Evolutionary conservation across 2,329 filamentous ascomycete genomes (phyloP), one percentile per base, ranked within the genome.

Genomic region (Daldinia sp.): DNA sequence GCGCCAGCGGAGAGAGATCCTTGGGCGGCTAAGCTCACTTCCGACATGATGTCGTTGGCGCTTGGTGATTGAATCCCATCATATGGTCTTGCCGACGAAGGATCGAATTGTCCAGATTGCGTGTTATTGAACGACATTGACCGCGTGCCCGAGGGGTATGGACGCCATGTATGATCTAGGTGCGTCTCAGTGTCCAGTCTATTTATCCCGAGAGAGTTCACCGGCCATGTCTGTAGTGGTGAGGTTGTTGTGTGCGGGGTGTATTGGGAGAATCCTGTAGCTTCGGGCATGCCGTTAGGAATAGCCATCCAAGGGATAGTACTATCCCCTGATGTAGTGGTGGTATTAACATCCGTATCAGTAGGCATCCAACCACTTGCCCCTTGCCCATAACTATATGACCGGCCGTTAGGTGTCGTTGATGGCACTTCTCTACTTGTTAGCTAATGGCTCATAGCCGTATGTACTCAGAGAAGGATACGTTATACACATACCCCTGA

Each of bases 61-160:
- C 62, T 72, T 23, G 70, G 41, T n/a, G 82, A 74, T 3, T 81
- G 78, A 61, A 81, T 83, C 66, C 84, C 80, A 44, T 84, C 84
- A 63, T 83, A 86, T 7, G 79, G 70, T n/a, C 79, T 76, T 41
- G 72, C 66, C 39, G 79, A 75, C 51, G 81, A 73, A 20, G 83
- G 75, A n/a, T 81, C 75, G 64, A 83, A 86, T 26, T 81, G 80
- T 0, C 75, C 68, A 18, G 80, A 74, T 23, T 79, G 77, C 18
- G 86, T 85, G 46, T 81, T 80, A 30, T 84, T 80, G 55, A 84
- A 86, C 0, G 85, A 86, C 73, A 86, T 77, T 4, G 85, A 86
- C 50, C 85, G 81, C 30, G 78, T 79, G 5, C 82, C 79, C 1
- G 81, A 76, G 6, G 80, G 79, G 50, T 81, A 86, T 64, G 75